Conservation (phyloP, 108 stramenopile genomes). For the Skeletonema tropicum region DNA sequence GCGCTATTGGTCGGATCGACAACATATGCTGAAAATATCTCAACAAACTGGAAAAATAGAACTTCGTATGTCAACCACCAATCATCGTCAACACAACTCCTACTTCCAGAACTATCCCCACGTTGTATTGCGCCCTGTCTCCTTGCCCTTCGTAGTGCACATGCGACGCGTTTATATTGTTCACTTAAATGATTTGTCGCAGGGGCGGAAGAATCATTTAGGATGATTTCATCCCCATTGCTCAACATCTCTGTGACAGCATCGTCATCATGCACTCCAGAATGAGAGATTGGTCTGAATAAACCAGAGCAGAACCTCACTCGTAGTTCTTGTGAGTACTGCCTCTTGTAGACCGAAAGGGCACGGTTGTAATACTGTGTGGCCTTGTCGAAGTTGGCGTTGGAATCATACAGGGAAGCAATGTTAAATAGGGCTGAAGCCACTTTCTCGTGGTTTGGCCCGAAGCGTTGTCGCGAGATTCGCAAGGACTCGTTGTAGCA, state of each 20-base stretch:
- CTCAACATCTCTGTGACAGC: constrained; percentile 23
- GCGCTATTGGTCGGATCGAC: constrained; percentile 33
- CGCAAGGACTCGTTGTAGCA: constrained; percentile 45
- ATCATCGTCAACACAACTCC: constrained; percentile 17
- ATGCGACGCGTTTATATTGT: constrained; percentile 31
- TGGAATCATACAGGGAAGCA: constrained; percentile 38
- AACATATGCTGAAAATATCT: constrained; percentile 37
- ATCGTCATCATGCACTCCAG: constrained; percentile 2
- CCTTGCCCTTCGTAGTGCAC: constrained; percentile 34
- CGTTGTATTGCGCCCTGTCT: constrained; percentile 19
- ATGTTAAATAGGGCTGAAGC: constrained; percentile 35
- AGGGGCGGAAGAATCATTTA: constrained; percentile 11
- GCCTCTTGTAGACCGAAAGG: constrained; percentile 31
- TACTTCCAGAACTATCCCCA: constrained; percentile 17
- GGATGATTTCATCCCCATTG: constrained; percentile 30
- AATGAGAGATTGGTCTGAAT: not conserved
- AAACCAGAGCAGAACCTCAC: constrained; percentile 28
- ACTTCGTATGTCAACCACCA: constrained; percentile 34
- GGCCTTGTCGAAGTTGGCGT: constrained; percentile 35
- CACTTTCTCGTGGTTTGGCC: constrained; percentile 36
- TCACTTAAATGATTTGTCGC: constrained; percentile 14
- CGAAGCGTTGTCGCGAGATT: constrained; percentile 34
- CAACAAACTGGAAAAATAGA: constrained; percentile 39
- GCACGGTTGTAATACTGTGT: constrained; percentile 29
- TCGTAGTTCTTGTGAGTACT: constrained; percentile 27